Evolutionary conservation across 768 basidiomycete species (phyloP).

Genomic region (Hygrocybe coccinea): DNA sequence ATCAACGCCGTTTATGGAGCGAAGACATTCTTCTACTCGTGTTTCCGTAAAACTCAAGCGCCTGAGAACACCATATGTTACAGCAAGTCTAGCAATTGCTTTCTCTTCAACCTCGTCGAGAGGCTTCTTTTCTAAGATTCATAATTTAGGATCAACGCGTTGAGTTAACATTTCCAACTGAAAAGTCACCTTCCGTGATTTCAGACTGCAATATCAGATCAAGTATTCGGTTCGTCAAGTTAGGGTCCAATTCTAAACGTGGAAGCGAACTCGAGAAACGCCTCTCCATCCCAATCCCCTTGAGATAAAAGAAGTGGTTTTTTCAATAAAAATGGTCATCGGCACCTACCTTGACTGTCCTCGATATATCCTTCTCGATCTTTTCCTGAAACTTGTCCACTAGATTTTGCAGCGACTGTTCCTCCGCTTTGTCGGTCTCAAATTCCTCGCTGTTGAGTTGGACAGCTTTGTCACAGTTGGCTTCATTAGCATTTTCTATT

Average conservation of each 20-base stretch:
- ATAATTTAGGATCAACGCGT: conserved; percentile 5
- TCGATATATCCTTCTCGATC: conserved; percentile 77
- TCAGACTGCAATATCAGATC: conserved; percentile 41
- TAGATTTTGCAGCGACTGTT: conserved; percentile 59
- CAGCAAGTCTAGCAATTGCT: conserved; percentile 59
- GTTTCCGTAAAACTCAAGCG: conserved; percentile 71
- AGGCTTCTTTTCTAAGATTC: conserved; percentile 24
- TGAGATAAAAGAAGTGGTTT: neutral
- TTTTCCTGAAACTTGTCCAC: conserved; percentile 85
- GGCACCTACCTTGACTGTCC: conserved; percentile 60
- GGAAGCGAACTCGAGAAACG: conserved; percentile 63
- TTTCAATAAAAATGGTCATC: conserved; percentile 19
- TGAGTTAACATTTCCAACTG: neutral
- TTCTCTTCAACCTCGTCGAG: conserved; percentile 68
- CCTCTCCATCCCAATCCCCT: conserved; percentile 77
- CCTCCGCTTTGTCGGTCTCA: conserved; percentile 41
- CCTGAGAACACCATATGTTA: conserved; percentile 76
- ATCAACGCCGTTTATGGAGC: conserved; percentile 57
- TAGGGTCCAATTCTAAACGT: conserved; percentile 56
- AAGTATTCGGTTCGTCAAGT: conserved; percentile 56
- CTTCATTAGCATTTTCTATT: conserved; percentile 6
- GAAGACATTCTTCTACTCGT: conserved; percentile 67
- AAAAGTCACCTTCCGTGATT: conserved; percentile 25
- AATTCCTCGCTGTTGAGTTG: conserved; percentile 26
- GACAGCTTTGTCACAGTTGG: conserved; percentile 3